Evolutionary conservation across 192 early-diverging fungal species (phyloP).

Genomic region (Chytriomyces sp.): DNA sequence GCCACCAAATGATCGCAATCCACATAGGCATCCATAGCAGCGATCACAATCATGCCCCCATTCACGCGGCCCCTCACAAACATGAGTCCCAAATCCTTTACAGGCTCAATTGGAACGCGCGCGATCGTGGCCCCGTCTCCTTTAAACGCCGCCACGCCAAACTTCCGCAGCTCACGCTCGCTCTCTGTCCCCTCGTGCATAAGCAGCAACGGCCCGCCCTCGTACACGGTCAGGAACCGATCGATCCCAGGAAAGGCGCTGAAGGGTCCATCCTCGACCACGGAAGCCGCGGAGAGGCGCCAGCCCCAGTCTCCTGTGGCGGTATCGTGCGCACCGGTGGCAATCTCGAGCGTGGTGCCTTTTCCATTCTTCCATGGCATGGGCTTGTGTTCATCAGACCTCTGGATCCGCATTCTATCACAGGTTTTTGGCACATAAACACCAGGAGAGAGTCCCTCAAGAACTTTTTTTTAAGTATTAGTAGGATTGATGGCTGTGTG

Average conservation of each 20-base stretch:
- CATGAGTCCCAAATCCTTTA: background rate
- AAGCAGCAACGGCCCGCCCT: background rate
- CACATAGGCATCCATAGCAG: no score
- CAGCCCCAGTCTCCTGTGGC: background rate
- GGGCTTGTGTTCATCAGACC: background rate
- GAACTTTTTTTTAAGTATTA: no score
- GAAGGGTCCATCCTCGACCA: background rate
- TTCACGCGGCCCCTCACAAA: background rate
- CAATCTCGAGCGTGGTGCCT: background rate
- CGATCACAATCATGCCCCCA: background rate
- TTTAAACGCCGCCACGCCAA: background rate
- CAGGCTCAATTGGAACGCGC: background rate
- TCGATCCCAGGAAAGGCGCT: background rate
- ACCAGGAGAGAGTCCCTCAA: no score
- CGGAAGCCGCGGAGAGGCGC: background rate
- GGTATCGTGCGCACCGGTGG: background rate
- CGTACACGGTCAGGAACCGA: background rate
- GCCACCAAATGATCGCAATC: no score
- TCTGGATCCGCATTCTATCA: background rate
- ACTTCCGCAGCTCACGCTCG: background rate
- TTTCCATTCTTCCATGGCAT: background rate
- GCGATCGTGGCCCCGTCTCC: background rate
- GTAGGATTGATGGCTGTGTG: no score
- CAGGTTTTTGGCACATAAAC: no score
- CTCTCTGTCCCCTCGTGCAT: background rate